Evolutionary conservation across 495 filamentous ascomycete species (phyloP).

Genomic region (Cercophora newfieldiana): DNA sequence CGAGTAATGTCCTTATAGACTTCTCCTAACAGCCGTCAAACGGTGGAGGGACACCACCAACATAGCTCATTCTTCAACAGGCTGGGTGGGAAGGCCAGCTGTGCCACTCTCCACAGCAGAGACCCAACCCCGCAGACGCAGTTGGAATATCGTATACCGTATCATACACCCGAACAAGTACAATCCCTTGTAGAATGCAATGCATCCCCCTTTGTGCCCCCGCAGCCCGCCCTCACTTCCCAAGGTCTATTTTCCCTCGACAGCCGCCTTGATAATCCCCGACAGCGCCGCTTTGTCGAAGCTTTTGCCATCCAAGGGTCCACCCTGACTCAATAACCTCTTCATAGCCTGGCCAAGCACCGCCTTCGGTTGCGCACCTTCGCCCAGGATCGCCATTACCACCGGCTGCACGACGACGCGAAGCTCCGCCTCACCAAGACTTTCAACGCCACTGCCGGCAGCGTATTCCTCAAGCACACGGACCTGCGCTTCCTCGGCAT

Average conservation of each 20-base stretch:
- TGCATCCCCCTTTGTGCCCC: too few relatives aligned
- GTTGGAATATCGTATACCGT: not conserved
- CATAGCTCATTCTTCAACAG: too few relatives aligned
- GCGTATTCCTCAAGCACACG: conserved; percentile 52
- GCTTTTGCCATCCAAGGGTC: conserved; percentile 40
- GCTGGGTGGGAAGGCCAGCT: not conserved
- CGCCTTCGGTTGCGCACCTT: conserved; percentile 26
- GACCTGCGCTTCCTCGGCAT: conserved; percentile 53
- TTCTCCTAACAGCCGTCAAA: not conserved
- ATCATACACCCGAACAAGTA: not conserved
- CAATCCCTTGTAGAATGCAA: too few relatives aligned
- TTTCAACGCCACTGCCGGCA: conserved; percentile 42
- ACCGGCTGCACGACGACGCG: conserved; percentile 39
- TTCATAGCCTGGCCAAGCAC: conserved; percentile 39
- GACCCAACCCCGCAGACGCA: not conserved
- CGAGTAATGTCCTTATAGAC: not conserved
- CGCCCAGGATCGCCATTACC: conserved; percentile 28
- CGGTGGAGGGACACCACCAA: too few relatives aligned
- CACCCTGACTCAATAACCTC: conserved; percentile 35
- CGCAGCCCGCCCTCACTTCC: not conserved
- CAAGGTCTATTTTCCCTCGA: conserved; percentile 5
- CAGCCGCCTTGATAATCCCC: conserved; percentile 35
- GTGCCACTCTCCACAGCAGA: not conserved
- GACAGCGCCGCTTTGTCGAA: conserved; percentile 38
- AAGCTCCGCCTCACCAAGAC: conserved; percentile 44